Base-by-base conservation (phyloP, 2,329 filamentous ascomycete species). In the Botryosphaeria dothidea region DNA sequence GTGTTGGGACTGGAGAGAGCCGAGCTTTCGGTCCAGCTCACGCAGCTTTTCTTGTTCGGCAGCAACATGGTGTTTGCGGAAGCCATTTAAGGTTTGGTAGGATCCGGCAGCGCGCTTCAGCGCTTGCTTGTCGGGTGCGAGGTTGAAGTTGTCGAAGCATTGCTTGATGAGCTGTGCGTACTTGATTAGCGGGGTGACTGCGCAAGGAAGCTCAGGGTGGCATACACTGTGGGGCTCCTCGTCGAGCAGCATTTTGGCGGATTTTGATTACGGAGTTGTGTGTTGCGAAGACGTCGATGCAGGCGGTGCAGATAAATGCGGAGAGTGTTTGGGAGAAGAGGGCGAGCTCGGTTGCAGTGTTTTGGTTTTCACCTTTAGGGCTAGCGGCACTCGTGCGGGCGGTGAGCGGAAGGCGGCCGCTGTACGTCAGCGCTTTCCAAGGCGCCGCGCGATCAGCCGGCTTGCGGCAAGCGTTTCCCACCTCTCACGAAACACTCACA, bases 111-210 rank as follows among this genome's bases (percentile, higher is more conserved):
- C 90, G 75, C 95, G 92, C 21, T 89, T 84, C 21, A 98, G 87
- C 67, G 92, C 91, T 69, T 88, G 83, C 74, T 93, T 95, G 84
- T 99, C 95, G 11, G 92, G 92, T 21, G 87, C 84, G 73, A 94
- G 96, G 82, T 96, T 95, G 88, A 99, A 99, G 84, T 97, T 97
- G 72, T 89, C 86, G 73, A 96, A 90, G 46, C 93, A 97, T 81
- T 96, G 91, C 75, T 90, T 86, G 81, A 99, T 96, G 74, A 97
- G 90, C 91, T 95, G n/a, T n/a, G n/a, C n/a, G n/a, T n/a, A n/a
- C n/a, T n/a, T n/a, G n/a, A n/a, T n/a, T n/a, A n/a, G n/a, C n/a
- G n/a, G n/a, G n/a, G n/a, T n/a, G n/a, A n/a, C n/a, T n/a, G 78
- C 52, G 65, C 64, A 23, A 36, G 19, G 9, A 11, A 8, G 8